A percentile compares a stretch with the other conserved stretches of the same genome.
Conservation (phyloP, 1,284 basidiomycete genomes). For the Xerocomus nothofagi region DNA sequence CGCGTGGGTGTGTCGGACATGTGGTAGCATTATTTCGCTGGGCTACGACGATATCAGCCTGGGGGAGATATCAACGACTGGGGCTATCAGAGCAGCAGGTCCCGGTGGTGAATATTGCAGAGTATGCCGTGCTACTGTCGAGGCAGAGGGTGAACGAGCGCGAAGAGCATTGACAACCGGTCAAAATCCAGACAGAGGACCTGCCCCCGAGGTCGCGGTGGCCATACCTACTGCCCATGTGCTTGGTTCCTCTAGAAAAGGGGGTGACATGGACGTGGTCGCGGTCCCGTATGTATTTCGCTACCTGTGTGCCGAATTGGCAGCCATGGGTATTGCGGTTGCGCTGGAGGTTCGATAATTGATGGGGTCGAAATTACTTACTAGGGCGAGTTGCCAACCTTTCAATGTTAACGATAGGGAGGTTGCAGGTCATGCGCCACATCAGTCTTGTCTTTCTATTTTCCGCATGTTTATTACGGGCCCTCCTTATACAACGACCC, state of each 20-base stretch:
- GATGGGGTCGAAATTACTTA: slow-evolving; percentile 13
- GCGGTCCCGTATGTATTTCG: slow-evolving; percentile 96
- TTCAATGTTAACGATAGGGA: too few species aligned
- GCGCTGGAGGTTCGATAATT: slow-evolving; percentile 61
- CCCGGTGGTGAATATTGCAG: slow-evolving; percentile 89
- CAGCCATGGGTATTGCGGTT: slow-evolving; percentile 84
- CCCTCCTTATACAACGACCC: too few species aligned
- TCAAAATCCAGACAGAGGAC: slow-evolving; percentile 40
- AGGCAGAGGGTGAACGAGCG: slow-evolving; percentile 58
- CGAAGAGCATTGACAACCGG: slow-evolving; percentile 54
- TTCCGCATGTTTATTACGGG: too few species aligned
- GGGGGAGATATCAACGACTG: slow-evolving; percentile 58
- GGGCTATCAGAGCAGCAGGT: slow-evolving; percentile 54
- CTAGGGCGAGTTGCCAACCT: too few species aligned
- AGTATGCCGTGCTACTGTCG: slow-evolving; percentile 75
- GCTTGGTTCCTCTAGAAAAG: slow-evolving; percentile 57
- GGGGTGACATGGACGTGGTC: slow-evolving; percentile 86
- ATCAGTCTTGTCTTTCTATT: too few species aligned
- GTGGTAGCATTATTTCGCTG: slow-evolving; percentile 92
- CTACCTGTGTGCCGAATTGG: slow-evolving; percentile 83
- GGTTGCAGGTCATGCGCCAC: too few species aligned
- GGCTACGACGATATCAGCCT: slow-evolving; percentile 87
- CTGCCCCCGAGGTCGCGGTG: slow-evolving; percentile 54
- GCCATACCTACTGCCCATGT: slow-evolving; percentile 66
- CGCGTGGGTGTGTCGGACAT: slow-evolving; percentile 96